Percentiles rank a stretch among this genome's conserved stretches.
Conservation (phyloP, 768 basidiomycete species). For the Leccinum boreale region DNA sequence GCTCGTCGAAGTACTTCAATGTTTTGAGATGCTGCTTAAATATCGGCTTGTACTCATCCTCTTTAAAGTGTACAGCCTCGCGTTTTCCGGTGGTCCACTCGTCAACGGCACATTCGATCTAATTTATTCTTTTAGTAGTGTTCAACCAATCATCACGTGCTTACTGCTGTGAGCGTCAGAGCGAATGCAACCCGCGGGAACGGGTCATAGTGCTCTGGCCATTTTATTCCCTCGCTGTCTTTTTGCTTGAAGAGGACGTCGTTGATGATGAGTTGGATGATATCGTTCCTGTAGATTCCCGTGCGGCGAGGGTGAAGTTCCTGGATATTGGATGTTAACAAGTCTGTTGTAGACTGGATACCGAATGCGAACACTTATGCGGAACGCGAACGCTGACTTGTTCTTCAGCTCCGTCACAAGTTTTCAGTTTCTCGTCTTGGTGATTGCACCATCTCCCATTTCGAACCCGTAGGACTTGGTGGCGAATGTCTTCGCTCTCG, state of each 20-base stretch:
- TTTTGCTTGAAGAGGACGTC: neutral
- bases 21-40: neutral
- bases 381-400: neutral
- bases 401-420: neutral
- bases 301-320: neutral
- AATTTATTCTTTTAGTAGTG: neutral
- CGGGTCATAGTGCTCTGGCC: neutral
- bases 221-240: neutral
- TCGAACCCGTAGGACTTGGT: neutral
- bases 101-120: neutral
- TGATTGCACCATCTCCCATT: neutral
- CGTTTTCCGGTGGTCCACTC: neutral
- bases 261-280: neutral
- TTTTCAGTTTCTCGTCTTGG: neutral
- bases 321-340: neutral
- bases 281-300: neutral
- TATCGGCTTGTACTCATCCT: neutral
- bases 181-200: neutral
- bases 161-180: neutral
- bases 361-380: neutral
- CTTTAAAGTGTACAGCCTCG: neutral
- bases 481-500: neutral
- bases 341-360: neutral
- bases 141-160: neutral
- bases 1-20: neutral